Percentiles rank a stretch among this genome's conserved stretches.
These are phyloP conservation scores for Coemansia furcata DNA, from an alignment of 192 early-diverging fungal genomes.

Conservation along the genomic window DNA sequence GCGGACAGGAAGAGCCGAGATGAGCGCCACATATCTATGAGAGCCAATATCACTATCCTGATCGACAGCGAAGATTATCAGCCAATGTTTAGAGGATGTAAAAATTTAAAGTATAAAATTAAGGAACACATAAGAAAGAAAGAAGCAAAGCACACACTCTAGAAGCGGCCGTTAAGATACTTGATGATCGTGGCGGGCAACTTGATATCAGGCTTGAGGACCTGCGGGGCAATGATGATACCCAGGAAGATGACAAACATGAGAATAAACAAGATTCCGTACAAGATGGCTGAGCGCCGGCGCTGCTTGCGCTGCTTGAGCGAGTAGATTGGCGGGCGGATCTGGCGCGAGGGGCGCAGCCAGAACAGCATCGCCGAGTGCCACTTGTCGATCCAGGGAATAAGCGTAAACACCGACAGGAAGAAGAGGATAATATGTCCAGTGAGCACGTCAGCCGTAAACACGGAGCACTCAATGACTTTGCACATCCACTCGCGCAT, in stretches of 20 bases:
- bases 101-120: neutral
- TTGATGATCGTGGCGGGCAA: constrained; percentile 33
- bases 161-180: constrained; percentile 52
- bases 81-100: neutral
- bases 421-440: constrained; percentile 77
- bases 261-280: constrained; percentile 66
- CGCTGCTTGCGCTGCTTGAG: constrained; percentile 63
- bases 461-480: constrained; percentile 79
- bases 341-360: constrained; percentile 77
- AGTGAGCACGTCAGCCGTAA: constrained; percentile 74
- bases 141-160: neutral
- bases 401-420: constrained; percentile 65
- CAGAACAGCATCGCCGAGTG: constrained; percentile 84
- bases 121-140: neutral
- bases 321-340: constrained; percentile 71
- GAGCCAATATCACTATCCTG: neutral
- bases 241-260: constrained; percentile 63
- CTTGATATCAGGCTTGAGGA: constrained; percentile 42
- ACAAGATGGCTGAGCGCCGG: constrained; percentile 61
- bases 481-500: constrained; percentile 82
- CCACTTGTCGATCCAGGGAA: constrained; percentile 70
- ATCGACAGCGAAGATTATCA: neutral
- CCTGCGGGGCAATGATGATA: constrained; percentile 63
- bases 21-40: neutral
- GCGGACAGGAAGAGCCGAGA: neutral